These are phyloP conservation scores for Jackrogersella multiformis DNA, from an alignment of 495 filamentous ascomycete species.

Conservation along the genomic window DNA sequence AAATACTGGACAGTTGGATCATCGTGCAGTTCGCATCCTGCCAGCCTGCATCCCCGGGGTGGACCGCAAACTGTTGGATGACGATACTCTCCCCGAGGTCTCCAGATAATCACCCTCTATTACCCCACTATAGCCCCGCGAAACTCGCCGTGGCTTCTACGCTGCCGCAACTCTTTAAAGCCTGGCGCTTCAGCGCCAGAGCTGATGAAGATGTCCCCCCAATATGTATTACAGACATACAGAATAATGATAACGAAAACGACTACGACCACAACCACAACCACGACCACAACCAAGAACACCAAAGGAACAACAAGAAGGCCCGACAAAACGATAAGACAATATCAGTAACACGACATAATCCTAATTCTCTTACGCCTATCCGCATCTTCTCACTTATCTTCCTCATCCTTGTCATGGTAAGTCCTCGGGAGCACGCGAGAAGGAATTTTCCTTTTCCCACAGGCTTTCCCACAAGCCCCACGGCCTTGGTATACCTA, in stretches of 20 bases:
- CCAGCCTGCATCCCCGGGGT: conserved; percentile 20
- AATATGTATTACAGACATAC: conserved; percentile 16
- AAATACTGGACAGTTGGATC: conserved; percentile 4
- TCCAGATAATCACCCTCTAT: conserved; percentile 34
- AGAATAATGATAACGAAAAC: conserved; percentile 25
- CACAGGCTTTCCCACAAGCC: too few relatives aligned
- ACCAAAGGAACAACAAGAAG: conserved; percentile 15
- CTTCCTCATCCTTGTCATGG: conserved; percentile 56
- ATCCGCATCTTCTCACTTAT: conserved; percentile 54
- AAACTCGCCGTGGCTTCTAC: conserved; percentile 46
- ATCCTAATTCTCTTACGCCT: conserved; percentile 25
- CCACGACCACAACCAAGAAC: background rate
- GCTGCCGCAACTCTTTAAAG: conserved; percentile 32
- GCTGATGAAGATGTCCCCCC: conserved; percentile 40
- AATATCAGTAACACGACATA: background rate
- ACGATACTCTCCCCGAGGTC: conserved; percentile 34
- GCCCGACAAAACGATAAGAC: conserved; percentile 28
- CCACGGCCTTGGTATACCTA: conserved; percentile 27
- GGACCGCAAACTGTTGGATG: conserved; percentile 27
- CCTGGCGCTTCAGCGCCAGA: conserved; percentile 48
- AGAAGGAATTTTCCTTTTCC: too few relatives aligned
- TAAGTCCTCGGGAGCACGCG: conserved; percentile 46
- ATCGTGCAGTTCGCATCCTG: conserved; percentile 25
- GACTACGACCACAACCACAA: background rate
- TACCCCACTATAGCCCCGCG: conserved; percentile 50